Percentiles rank a stretch among this genome's conserved stretches.
Conservation (phyloP, 73 alveolate species). For the Paramecium pentaurelia region DNA sequence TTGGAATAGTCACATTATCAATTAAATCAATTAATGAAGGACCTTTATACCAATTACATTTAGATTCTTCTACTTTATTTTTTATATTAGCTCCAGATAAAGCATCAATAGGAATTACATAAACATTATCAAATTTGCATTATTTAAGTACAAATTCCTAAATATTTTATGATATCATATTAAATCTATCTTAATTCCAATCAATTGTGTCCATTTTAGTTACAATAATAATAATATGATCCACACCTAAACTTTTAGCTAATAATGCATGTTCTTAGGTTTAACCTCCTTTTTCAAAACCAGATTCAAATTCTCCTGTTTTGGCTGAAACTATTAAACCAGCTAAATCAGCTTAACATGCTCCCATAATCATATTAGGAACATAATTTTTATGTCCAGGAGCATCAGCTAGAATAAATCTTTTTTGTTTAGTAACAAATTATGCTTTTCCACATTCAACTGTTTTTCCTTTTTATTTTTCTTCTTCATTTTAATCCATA, state of each 20-base stretch:
- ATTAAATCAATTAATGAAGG: slow-evolving; percentile 91
- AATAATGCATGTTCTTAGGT: slow-evolving; percentile 98
- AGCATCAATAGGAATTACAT: slow-evolving; percentile 94
- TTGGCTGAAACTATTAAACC: slow-evolving; percentile 93
- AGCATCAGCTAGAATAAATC: slow-evolving; percentile 96
- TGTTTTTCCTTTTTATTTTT: slow-evolving; percentile 98
- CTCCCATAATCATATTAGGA: slow-evolving; percentile 99
- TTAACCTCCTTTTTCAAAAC: slow-evolving; percentile 99
- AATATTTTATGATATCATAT: slow-evolving; percentile 11
- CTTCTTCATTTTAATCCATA: slow-evolving; percentile 95
- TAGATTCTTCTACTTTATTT: slow-evolving; percentile 68
- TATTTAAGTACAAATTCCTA: slow-evolving; percentile 40
- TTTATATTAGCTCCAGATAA: slow-evolving; percentile 93
- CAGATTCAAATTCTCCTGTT: slow-evolving; percentile 99
- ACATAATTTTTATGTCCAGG: slow-evolving; percentile 99
- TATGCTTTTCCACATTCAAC: slow-evolving; percentile 99
- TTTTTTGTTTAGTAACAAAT: slow-evolving; percentile 87
- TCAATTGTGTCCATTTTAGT: slow-evolving; percentile 99
- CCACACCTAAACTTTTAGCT: slow-evolving; percentile 96
- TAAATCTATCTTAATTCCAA: slow-evolving; percentile 96
- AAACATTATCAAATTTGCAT: slow-evolving; percentile 24
- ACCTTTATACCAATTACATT: slow-evolving; percentile 96
- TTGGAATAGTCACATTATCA: slow-evolving; percentile 89
- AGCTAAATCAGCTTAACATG: slow-evolving; percentile 99
- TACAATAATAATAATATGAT: slow-evolving; percentile 89